phyloP scores from a whole-genome alignment of 2,329 filamentous ascomycete species.

The Metarhizium brunneum region DNA sequence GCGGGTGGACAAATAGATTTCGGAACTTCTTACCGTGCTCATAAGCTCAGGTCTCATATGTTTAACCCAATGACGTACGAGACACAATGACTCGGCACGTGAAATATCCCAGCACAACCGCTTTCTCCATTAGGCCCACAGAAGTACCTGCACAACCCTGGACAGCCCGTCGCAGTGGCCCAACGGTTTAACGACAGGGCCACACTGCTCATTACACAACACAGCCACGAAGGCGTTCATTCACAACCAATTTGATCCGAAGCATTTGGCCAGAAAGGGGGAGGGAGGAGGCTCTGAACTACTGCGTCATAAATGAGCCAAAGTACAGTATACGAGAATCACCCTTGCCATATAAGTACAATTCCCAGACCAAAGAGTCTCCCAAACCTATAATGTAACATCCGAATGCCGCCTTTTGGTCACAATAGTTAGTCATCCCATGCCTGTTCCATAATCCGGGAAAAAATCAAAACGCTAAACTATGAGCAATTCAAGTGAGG shows the following conservation, averaged over 20 bases:
- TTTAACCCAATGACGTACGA: neutral
- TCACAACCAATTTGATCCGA: too few species aligned
- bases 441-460: conserved; percentile 12
- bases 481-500: neutral
- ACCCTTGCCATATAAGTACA: neutral
- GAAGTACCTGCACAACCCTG: neutral
- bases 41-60: neutral
- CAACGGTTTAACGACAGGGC: too few species aligned
- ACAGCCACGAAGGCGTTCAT: too few species aligned
- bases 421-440: conserved; percentile 21
- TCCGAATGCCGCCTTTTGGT: conserved; percentile 20
- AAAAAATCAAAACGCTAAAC: conserved; percentile 9
- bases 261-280: neutral
- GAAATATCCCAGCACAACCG: neutral
- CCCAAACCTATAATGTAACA: conserved; percentile 8
- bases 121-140: too few species aligned
- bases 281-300: neutral
- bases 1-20: neutral
- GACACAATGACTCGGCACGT: neutral
- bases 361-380: neutral
- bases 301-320: neutral
- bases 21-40: neutral
- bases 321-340: neutral
- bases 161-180: too few species aligned
- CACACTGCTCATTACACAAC: too few species aligned